phyloP scores from a whole-genome alignment of 495 filamentous ascomycete genomes.

The Rusavskia elegans region DNA sequence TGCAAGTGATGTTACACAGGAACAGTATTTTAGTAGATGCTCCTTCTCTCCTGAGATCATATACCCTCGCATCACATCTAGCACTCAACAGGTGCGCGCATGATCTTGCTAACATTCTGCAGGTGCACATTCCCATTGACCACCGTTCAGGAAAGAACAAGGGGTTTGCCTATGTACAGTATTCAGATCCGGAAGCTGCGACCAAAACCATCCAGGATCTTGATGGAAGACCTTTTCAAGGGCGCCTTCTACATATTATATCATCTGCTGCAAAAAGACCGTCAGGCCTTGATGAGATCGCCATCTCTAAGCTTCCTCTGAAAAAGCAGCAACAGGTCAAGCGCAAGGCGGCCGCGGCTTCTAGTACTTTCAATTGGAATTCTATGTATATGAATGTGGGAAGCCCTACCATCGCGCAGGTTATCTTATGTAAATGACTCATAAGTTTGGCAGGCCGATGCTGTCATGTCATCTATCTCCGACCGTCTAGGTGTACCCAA shows the following conservation, averaged over 20 bases:
- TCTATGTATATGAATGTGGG: constrained; percentile 86
- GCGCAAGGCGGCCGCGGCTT: constrained; percentile 60
- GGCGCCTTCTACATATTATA: constrained; percentile 77
- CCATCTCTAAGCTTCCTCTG: constrained; percentile 71
- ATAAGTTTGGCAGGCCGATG: constrained; percentile 44
- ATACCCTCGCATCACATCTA: no score
- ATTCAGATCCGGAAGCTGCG: constrained; percentile 50
- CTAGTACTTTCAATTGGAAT: constrained; percentile 85
- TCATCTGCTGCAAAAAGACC: constrained; percentile 67
- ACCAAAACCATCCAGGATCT: constrained; percentile 54
- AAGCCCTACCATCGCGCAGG: background rate
- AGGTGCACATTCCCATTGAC: constrained; percentile 75
- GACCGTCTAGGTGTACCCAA: constrained; percentile 77
- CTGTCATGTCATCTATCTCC: constrained; percentile 81
- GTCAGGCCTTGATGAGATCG: constrained; percentile 69
- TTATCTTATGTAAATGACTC: constrained; percentile 12
- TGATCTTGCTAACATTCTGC: constrained; percentile 22
- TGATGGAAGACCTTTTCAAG: constrained; percentile 78
- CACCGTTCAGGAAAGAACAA: constrained; percentile 48
- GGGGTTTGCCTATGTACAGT: constrained; percentile 82
- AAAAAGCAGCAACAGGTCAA: constrained; percentile 88
- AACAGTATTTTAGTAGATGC: constrained; percentile 70
- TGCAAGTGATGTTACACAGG: constrained; percentile 47
- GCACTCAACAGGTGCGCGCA: constrained; percentile 21
- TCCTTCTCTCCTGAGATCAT: constrained; percentile 31